These are phyloP conservation scores for Ploettnerulaceae sp. DNA, from an alignment of 2,329 filamentous ascomycete genomes.

Conservation along the genomic window DNA sequence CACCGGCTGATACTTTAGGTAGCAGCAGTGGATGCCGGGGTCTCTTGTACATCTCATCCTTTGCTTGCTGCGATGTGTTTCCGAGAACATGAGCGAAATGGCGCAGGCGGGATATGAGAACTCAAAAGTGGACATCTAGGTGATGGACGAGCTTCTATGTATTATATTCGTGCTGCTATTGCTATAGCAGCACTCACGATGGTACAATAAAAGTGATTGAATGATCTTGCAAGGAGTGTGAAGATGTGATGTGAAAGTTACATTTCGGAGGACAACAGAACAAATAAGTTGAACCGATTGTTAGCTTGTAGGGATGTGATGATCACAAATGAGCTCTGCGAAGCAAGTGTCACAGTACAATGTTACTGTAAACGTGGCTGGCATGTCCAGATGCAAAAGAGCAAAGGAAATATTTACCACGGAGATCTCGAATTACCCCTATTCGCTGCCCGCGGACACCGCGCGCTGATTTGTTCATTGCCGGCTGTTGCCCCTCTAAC, in stretches of 20 bases:
- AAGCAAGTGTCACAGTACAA: too few species aligned
- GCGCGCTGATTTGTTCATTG: constrained; percentile 10
- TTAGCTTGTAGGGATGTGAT: too few species aligned
- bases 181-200: constrained; percentile 13
- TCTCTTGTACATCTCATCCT: constrained; percentile 19
- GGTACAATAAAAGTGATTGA: constrained; percentile 17
- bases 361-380: too few species aligned
- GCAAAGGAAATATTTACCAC: too few species aligned
- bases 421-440: neutral
- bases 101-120: constrained; percentile 16
- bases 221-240: too few species aligned
- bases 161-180: constrained; percentile 21
- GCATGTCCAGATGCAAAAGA: too few species aligned
- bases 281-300: too few species aligned
- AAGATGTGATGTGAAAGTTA: too few species aligned
- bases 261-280: too few species aligned
- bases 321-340: too few species aligned
- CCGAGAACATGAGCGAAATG: constrained; percentile 21
- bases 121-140: constrained; percentile 19
- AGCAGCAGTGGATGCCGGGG: neutral
- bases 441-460: constrained; percentile 3
- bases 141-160: constrained; percentile 19
- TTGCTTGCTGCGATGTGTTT: constrained; percentile 12
- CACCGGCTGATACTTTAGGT: neutral
- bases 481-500: constrained; percentile 2